Conservation (phyloP, 139 green algal species). For the Micractinium conductrix region DNA sequence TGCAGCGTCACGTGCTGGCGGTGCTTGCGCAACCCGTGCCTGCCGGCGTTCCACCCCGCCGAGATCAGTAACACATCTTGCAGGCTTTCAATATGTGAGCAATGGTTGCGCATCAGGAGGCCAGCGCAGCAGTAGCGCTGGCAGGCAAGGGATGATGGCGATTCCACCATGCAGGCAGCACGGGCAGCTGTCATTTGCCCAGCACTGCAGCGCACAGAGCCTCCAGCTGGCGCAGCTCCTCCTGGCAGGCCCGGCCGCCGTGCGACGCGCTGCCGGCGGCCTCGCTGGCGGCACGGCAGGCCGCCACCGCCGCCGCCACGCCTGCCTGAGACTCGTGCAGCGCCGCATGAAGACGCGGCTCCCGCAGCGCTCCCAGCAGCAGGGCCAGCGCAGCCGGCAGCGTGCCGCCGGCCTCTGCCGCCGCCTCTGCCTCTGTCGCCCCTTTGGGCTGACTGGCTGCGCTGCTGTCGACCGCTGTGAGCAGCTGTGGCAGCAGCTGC, state of each 20-base stretch:
- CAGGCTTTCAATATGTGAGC: not conserved
- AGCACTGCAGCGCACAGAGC: not conserved
- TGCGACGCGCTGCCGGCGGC: not conserved
- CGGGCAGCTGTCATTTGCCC: not conserved
- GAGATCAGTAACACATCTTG: not conserved
- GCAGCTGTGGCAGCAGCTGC: conserved; percentile 18
- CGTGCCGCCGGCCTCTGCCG: not conserved
- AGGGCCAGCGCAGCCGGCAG: not conserved
- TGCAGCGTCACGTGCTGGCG: no score
- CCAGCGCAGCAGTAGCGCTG: not conserved
- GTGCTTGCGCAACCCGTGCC: not conserved
- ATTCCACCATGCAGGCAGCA: no score
- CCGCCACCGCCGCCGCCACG: not conserved
- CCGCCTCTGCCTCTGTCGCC: no score
- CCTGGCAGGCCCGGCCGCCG: no score
- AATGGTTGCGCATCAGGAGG: not conserved
- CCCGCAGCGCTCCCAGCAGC: not conserved
- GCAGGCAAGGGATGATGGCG: not conserved
- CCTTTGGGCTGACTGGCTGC: not conserved
- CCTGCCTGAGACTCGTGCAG: not conserved
- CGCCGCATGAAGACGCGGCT: not conserved
- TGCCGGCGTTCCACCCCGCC: no score
- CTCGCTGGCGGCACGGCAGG: not conserved
- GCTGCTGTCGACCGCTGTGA: not conserved
- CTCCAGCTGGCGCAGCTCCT: conserved; percentile 11